A percentile compares a stretch with the other conserved stretches of the same genome.
These are phyloP conservation scores for Lizonia empirigonia DNA, from an alignment of 2,329 filamentous ascomycete genomes.

Conservation along the genomic window DNA sequence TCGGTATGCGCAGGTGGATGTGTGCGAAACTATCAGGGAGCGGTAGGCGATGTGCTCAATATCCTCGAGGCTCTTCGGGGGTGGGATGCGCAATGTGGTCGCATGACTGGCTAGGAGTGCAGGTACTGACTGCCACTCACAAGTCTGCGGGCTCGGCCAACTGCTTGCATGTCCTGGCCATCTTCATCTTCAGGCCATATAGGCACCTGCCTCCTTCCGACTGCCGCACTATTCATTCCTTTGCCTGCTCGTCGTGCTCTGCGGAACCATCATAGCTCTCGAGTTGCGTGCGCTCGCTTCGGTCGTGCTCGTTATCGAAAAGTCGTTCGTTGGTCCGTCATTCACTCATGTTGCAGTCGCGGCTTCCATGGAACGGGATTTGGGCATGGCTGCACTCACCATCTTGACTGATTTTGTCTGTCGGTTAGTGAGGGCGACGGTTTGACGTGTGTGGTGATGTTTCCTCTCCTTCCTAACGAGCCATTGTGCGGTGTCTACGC, in stretches of 20 bases:
- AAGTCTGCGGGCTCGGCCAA: background rate
- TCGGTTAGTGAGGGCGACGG: slow-evolving; percentile 44
- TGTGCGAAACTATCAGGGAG: background rate
- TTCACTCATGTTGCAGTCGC: slow-evolving; percentile 39
- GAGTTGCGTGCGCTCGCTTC: slow-evolving; percentile 18
- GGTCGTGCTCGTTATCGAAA: slow-evolving; percentile 30
- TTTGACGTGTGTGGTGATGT: slow-evolving; percentile 42
- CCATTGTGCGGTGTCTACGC: slow-evolving; percentile 1
- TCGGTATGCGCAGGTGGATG: background rate
- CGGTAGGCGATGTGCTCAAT: background rate
- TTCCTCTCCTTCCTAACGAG: slow-evolving; percentile 9
- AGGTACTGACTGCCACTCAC: background rate
- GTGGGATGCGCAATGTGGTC: background rate
- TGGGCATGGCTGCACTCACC: slow-evolving; percentile 37
- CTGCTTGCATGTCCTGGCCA: background rate
- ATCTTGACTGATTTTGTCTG: slow-evolving; percentile 50
- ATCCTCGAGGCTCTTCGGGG: background rate
- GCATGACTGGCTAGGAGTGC: background rate
- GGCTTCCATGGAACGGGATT: slow-evolving; percentile 6
- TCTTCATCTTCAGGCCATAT: background rate
- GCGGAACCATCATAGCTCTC: background rate
- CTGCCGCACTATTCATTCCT: background rate
- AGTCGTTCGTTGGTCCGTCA: slow-evolving; percentile 20
- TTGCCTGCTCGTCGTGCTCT: slow-evolving; percentile 2
- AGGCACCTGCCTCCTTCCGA: background rate